Evolutionary conservation across 768 basidiomycete genomes (phyloP).

Genomic region (Xerocomellus amylosporus): DNA sequence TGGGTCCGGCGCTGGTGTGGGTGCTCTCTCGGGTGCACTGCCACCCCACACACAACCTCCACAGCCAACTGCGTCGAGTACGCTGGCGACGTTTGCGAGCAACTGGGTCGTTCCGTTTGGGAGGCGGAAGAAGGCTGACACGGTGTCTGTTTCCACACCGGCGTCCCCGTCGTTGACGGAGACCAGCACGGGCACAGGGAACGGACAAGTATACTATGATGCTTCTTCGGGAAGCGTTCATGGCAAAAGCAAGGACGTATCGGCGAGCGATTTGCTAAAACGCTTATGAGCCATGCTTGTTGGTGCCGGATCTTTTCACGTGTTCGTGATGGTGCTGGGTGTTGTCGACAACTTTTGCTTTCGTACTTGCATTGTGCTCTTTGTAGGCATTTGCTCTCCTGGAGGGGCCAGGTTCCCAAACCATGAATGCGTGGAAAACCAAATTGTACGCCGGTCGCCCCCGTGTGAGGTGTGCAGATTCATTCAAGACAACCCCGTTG

Average conservation of each 20-base stretch:
- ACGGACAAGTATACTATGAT: slow-evolving; percentile 23
- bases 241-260: slow-evolving; percentile 18
- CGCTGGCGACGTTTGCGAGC: slow-evolving; percentile 56
- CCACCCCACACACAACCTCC: slow-evolving; percentile 16
- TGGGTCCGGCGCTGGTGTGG: neutral
- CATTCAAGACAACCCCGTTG: too few species aligned
- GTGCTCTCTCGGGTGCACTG: slow-evolving; percentile 1
- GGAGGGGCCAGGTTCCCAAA: too few species aligned
- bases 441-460: too few species aligned
- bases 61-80: slow-evolving; percentile 44
- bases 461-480: too few species aligned
- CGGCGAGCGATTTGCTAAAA: slow-evolving; percentile 41
- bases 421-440: too few species aligned
- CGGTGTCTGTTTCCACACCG: slow-evolving; percentile 1
- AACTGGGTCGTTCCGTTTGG: slow-evolving; percentile 69
- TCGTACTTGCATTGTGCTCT: neutral
- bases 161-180: slow-evolving; percentile 5
- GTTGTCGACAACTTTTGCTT: slow-evolving; percentile 1
- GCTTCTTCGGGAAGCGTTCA: slow-evolving; percentile 11
- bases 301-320: neutral
- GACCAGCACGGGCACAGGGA: slow-evolving; percentile 17
- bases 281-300: slow-evolving; percentile 15
- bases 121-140: slow-evolving; percentile 41
- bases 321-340: neutral
- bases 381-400: neutral